Base-by-base conservation (phyloP, 441 rosid genomes). In the Populus trichocarpa region DNA sequence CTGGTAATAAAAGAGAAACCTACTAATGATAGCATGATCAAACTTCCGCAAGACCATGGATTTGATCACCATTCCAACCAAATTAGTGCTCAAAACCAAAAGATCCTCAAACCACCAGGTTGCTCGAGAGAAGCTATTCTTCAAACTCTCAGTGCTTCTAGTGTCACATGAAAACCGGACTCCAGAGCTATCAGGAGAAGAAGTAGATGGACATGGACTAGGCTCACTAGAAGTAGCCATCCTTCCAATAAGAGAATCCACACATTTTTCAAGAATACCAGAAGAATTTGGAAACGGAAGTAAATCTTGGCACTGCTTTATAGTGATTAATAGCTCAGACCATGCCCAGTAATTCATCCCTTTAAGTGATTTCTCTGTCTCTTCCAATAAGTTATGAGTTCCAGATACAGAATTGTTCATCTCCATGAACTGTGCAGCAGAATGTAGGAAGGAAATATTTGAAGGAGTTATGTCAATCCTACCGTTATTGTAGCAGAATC, bases 21-120 rank as follows among this genome's bases (percentile, higher is more conserved):
- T 91, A 59, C 83, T 84, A n/a, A 90, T 80, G 59, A 81, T 75
- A 8, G 74, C 84, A 72, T 89, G 89, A 83, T 91, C 95, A 23
- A 87, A 70, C 75, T 89, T 93, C 16, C 78, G 85, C 2, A 74
- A 83, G 36, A 86, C 71, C 97, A 93, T 90, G 11, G 85, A 74
- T 81, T 86, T 83, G 71, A 87, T 30, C 35, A 89, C 65, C 83
- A 70, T 83, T 77, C 84, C 85, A 67, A 90, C 77, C 83, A 92
- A 72, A 75, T 69, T 26, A 26, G 81, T 81, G 75, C 77, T 81
- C 78, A 90, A 72, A 77, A 80, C 68, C 66, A 83, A 70, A 70
- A 95, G 86, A 86, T 95, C 97, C 73, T 92, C 93, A 32, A 93
- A 91, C 96, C 98, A 95, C 97, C 97, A 95, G 0, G 83, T 84